Evolutionary conservation across 371 early-diverging fungal species (phyloP).

Genomic region (Mucor piriformis): DNA sequence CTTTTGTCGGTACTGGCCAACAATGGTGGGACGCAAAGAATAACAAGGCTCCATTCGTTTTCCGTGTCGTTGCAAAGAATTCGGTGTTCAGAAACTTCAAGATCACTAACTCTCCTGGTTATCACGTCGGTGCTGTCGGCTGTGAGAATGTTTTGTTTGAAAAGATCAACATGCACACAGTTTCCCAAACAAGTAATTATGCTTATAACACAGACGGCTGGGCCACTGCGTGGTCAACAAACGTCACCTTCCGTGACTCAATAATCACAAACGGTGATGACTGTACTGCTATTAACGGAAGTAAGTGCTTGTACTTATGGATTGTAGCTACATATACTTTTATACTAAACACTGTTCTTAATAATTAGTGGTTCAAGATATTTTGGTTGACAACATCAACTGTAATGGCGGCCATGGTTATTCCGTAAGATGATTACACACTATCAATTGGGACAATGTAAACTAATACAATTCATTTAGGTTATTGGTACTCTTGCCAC

Average conservation of each 20-base stretch:
- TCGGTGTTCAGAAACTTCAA: slow-evolving; percentile 39
- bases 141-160: slow-evolving; percentile 32
- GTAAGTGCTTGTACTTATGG: background rate
- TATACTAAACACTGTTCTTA: no score
- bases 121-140: slow-evolving; percentile 34
- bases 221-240: slow-evolving; percentile 33
- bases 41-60: slow-evolving; percentile 35
- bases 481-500: slow-evolving; percentile 41
- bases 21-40: slow-evolving; percentile 38
- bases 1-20: slow-evolving; percentile 35
- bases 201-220: slow-evolving; percentile 42
- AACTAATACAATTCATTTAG: no score
- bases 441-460: no score
- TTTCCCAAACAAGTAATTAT: slow-evolving; percentile 22
- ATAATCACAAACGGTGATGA: slow-evolving; percentile 35
- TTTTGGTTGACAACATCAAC: slow-evolving; percentile 27
- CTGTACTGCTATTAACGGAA: slow-evolving; percentile 38
- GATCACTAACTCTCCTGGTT: slow-evolving; percentile 33
- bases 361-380: slow-evolving; percentile 6
- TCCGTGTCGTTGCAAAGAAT: slow-evolving; percentile 30
- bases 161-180: slow-evolving; percentile 27
- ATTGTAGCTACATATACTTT: no score
- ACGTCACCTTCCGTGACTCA: slow-evolving; percentile 27
- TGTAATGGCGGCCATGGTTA: slow-evolving; percentile 40
- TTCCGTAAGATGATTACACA: background rate